Percentiles rank a stretch among this genome's conserved stretches.
phyloP scores from a whole-genome alignment of 2,329 filamentous ascomycete genomes.

The Myriosclerotinia duriaeana region DNA sequence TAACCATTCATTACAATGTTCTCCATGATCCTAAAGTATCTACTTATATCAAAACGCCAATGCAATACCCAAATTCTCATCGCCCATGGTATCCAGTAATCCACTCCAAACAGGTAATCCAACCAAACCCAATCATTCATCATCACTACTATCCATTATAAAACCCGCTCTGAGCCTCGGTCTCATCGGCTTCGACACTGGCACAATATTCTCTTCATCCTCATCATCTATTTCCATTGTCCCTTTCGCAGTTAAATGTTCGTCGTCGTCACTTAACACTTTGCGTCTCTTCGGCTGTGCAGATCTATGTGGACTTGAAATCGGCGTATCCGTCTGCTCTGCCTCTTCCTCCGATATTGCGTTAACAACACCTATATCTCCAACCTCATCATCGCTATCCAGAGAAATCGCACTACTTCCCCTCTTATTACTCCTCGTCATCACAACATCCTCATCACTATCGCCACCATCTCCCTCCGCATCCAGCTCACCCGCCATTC shows the following conservation, averaged over 20 bases:
- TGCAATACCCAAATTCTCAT: not conserved
- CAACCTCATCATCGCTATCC: constrained; percentile 39
- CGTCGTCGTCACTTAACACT: constrained; percentile 38
- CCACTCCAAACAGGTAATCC: not conserved
- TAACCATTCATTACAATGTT: not conserved
- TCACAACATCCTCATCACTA: constrained; percentile 37
- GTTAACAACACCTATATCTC: constrained; percentile 25
- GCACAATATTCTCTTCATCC: constrained; percentile 47
- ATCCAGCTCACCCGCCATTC: constrained; percentile 26
- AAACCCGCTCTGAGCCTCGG: constrained; percentile 53
- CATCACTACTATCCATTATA: constrained; percentile 59
- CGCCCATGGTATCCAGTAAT: constrained; percentile 23
- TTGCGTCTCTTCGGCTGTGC: constrained; percentile 45
- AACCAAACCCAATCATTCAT: constrained; percentile 34
- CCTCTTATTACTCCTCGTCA: constrained; percentile 25
- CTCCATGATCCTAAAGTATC: not conserved
- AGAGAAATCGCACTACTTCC: constrained; percentile 25
- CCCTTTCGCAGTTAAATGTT: constrained; percentile 22
- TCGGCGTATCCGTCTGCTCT: constrained; percentile 43
- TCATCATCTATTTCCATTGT: constrained; percentile 38
- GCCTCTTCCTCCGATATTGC: constrained; percentile 37
- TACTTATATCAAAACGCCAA: not conserved
- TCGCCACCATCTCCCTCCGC: constrained; percentile 30
- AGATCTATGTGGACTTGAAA: constrained; percentile 43
- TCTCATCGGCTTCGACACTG: constrained; percentile 37